Evolutionary conservation across 768 basidiomycete genomes (phyloP).

Genomic region (Kondoa malvinella): DNA sequence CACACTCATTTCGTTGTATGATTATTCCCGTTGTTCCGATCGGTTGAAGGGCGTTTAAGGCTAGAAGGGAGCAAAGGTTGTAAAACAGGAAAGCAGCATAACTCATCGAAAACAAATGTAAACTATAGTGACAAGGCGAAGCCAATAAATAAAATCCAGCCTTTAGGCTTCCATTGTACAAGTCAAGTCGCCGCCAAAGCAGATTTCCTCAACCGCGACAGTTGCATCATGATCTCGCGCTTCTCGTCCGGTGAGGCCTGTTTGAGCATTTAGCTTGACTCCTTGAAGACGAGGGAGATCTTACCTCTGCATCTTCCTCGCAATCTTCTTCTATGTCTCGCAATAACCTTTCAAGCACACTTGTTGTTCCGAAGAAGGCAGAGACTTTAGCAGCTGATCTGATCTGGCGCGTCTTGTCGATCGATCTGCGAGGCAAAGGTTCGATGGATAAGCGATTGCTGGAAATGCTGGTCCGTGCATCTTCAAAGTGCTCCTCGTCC

Average conservation of each 20-base stretch:
- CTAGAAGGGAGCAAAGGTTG: neutral
- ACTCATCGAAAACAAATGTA: too few relatives aligned
- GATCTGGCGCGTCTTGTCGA: neutral
- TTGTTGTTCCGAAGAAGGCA: neutral
- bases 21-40: neutral
- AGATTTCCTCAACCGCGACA: neutral
- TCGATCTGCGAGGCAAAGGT: neutral
- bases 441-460: neutral
- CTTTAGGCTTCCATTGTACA: too few relatives aligned
- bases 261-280: too few relatives aligned
- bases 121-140: too few relatives aligned
- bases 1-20: neutral
- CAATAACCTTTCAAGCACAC: neutral
- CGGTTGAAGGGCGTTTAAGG: neutral
- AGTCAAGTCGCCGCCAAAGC: too few relatives aligned
- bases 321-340: neutral
- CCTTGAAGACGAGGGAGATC: too few relatives aligned
- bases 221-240: neutral
- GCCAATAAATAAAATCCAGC: too few relatives aligned
- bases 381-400: neutral
- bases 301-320: neutral
- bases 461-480: neutral
- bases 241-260: neutral
- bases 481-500: neutral
- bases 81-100: neutral